Base-by-base conservation (phyloP, 306 rosid species). In the Erythrophleum fordii region DNA sequence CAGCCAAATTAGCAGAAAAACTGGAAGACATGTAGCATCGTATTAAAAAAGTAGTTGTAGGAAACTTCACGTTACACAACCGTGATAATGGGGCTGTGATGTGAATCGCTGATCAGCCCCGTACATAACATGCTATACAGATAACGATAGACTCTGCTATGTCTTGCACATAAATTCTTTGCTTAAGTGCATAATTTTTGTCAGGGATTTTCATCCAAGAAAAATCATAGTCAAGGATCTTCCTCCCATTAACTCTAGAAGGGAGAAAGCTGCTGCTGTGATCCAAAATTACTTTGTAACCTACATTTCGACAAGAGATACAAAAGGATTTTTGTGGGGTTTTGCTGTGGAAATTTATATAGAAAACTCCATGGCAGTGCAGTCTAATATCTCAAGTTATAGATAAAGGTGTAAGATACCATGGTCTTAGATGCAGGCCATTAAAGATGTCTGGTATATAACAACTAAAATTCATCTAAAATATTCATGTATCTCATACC, bases 1-100 rank as follows among this genome's bases (percentile, higher is more conserved):
- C 70, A 69, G 56, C 73, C 66, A 53, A 80, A 77, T 69, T 78
- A 84, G 72, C 67, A 52, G 44, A 73, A 72, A 23, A 79, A 75
- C 34, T 62, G 82, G 65, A 77, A 65, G 31, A 82, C 66, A 46
- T 68, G 49, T 82, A 75, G 80, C 34, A 11, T 23, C 25, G 65
- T 58, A 12, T 25, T 34, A 25, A 23, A 23, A 58, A 10, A n/a
- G 37, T 64, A 68, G 69, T 59, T 66, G 52, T 29, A 59, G 76
- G 74, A 69, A 62, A 73, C 79, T 39, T 65, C 61, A 68, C 9
- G 46, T 34, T 34, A 70, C 46, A 46, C 45, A 46, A 23, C 72
- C 23, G 58, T 48, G 60, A 73, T 79, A 64, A 62, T 35, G 60
- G 46, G 64, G 66, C 20, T 18, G 29, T 5, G 39, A 72, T 13